A percentile compares a stretch with the other conserved stretches of the same genome.
Evolutionary conservation across 345 rosid genomes (phyloP).

Genomic region (Gossypium australe): DNA sequence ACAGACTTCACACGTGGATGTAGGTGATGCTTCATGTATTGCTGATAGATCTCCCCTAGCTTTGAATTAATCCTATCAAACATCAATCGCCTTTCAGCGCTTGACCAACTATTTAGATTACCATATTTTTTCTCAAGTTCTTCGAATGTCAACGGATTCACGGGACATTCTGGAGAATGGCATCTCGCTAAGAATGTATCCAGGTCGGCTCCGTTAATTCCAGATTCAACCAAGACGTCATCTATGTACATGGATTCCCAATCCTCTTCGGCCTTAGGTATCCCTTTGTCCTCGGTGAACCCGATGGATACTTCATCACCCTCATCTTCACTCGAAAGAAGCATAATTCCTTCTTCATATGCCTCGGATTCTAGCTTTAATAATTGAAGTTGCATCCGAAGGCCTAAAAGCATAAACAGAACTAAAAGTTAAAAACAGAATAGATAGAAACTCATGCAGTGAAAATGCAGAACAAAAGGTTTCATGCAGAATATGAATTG

Average conservation of each 20-base stretch:
- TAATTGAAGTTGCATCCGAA: conserved; percentile 86
- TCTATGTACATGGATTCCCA: conserved; percentile 50
- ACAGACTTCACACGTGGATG: conserved; percentile 54
- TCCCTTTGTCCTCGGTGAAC: conserved; percentile 27
- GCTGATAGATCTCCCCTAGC: conserved; percentile 43
- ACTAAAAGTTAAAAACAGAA: not conserved
- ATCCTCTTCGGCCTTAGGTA: conserved; percentile 35
- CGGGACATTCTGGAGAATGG: conserved; percentile 51
- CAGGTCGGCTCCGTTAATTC: conserved; percentile 37
- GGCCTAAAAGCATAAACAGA: conserved; percentile 43
- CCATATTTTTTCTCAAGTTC: conserved; percentile 68
- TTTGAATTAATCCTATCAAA: conserved; percentile 62
- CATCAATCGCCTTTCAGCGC: conserved; percentile 62
- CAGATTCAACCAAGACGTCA: conserved; percentile 47
- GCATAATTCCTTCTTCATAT: conserved; percentile 56
- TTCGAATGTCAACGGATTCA: conserved; percentile 55
- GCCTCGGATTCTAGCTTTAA: conserved; percentile 73
- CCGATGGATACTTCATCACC: conserved; percentile 33
- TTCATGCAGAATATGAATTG: not conserved
- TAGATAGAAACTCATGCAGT: not conserved
- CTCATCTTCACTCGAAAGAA: conserved; percentile 68
- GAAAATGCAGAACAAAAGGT: not conserved
- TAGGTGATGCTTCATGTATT: conserved; percentile 40
- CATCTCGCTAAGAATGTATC: conserved; percentile 39
- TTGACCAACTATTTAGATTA: conserved; percentile 29